Conservation (phyloP, 179 eudicot genomes). For the Drosera spatulata region DNA sequence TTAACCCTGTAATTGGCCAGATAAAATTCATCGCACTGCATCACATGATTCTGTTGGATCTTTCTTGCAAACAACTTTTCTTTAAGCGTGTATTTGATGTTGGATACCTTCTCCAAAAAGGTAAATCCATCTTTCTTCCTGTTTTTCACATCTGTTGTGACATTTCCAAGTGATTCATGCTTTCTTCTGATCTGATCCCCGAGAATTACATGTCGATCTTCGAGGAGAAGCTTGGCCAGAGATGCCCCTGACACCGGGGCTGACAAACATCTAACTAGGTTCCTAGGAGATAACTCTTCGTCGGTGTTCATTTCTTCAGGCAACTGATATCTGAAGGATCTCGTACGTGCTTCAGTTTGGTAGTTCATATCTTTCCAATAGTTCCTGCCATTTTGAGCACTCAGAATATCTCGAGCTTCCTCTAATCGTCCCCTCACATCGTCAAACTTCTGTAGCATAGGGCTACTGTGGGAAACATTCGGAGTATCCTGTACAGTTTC, state of each 20-base stretch:
- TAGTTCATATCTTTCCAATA: slow-evolving; percentile 23
- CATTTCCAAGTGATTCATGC: slow-evolving; percentile 53
- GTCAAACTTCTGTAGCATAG: slow-evolving; percentile 25
- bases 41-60: slow-evolving; percentile 41
- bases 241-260: slow-evolving; percentile 84
- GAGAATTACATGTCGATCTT: slow-evolving; percentile 60
- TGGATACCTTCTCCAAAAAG: slow-evolving; percentile 63
- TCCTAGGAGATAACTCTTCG: slow-evolving; percentile 55
- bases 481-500: slow-evolving; percentile 22
- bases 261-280: slow-evolving; percentile 73
- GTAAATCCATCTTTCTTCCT: slow-evolving; percentile 62
- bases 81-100: slow-evolving; percentile 50
- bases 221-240: slow-evolving; percentile 89
- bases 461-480: slow-evolving; percentile 15
- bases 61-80: slow-evolving; percentile 62
- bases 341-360: slow-evolving; percentile 28
- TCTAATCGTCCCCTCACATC: slow-evolving; percentile 28
- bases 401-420: slow-evolving; percentile 30
- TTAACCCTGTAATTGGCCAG: slow-evolving; percentile 31
- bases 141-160: slow-evolving; percentile 25
- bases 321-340: slow-evolving; percentile 40
- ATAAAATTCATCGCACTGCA: slow-evolving; percentile 26
- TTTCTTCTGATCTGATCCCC: slow-evolving; percentile 85
- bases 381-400: slow-evolving; percentile 21
- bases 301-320: slow-evolving; percentile 17